Evolutionary conservation across 2,329 filamentous ascomycete species (phyloP).

Genomic region (Sporothrix schenckii): DNA sequence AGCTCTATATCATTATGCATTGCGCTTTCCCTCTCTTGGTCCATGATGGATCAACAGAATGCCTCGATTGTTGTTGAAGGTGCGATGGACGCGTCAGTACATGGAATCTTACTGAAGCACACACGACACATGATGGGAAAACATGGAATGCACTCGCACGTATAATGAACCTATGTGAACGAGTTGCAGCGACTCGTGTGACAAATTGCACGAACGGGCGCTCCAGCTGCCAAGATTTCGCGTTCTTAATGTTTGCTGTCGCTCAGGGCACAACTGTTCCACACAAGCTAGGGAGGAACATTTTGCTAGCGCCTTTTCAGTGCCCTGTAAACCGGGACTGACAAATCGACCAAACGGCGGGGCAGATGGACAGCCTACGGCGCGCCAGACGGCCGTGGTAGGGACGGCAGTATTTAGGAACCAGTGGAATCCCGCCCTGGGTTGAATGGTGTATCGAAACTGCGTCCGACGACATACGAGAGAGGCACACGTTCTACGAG

Average conservation of each 20-base stretch:
- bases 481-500: too few relatives aligned
- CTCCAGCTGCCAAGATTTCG: slow-evolving; percentile 8
- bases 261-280: background rate
- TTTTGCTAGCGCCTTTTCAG: background rate
- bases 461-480: background rate
- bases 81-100: background rate
- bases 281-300: background rate
- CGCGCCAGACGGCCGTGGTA: too few relatives aligned
- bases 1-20: slow-evolving; percentile 18
- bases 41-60: background rate
- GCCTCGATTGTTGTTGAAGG: background rate
- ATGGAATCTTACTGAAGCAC: too few relatives aligned
- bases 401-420: slow-evolving; percentile 21
- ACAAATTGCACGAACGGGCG: slow-evolving; percentile 1
- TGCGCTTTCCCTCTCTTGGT: background rate
- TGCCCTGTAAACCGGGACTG: background rate
- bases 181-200: background rate
- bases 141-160: slow-evolving; percentile 1
- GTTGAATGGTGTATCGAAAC: background rate
- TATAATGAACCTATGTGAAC: background rate
- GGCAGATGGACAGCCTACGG: too few relatives aligned
- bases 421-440: slow-evolving; percentile 8
- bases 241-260: background rate
- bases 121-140: background rate
- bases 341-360: slow-evolving; percentile 18